phyloP scores from a whole-genome alignment of 441 rosid species.

The Jatropha multifida region DNA sequence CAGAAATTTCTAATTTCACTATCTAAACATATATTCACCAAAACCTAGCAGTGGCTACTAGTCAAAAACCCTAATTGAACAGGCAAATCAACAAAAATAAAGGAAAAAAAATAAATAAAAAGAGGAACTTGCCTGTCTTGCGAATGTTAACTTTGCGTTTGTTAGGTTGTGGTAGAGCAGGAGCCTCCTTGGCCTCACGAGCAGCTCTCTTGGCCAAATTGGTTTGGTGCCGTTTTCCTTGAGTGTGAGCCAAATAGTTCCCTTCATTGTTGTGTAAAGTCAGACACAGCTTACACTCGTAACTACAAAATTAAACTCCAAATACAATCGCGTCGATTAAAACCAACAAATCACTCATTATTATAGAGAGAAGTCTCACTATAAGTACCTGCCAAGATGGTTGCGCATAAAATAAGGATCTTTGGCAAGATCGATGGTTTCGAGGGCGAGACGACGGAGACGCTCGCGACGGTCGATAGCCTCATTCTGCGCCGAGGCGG shows the following conservation, averaged over 20 bases:
- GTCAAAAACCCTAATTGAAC: constrained; percentile 7
- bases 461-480: constrained; percentile 98
- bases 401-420: constrained; percentile 99
- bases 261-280: constrained; percentile 98
- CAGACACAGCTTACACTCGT: constrained; percentile 95
- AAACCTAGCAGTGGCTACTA: too few relatives aligned
- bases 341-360: background rate
- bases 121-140: constrained; percentile 51
- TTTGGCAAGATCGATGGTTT: constrained; percentile 93
- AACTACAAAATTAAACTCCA: constrained; percentile 45
- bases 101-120: background rate
- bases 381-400: constrained; percentile 80
- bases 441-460: constrained; percentile 93
- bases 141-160: constrained; percentile 87
- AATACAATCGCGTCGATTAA: constrained; percentile 2
- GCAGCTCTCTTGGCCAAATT: constrained; percentile 95
- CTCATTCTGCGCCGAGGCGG: constrained; percentile 90
- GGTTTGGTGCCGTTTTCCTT: constrained; percentile 96
- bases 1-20: background rate
- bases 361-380: background rate
- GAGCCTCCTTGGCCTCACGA: constrained; percentile 89
- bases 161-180: constrained; percentile 87
- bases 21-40: background rate
- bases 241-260: constrained; percentile 93
- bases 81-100: background rate